These are phyloP conservation scores for Urtica urens DNA, from an alignment of 306 rosid species.

Conservation along the genomic window DNA sequence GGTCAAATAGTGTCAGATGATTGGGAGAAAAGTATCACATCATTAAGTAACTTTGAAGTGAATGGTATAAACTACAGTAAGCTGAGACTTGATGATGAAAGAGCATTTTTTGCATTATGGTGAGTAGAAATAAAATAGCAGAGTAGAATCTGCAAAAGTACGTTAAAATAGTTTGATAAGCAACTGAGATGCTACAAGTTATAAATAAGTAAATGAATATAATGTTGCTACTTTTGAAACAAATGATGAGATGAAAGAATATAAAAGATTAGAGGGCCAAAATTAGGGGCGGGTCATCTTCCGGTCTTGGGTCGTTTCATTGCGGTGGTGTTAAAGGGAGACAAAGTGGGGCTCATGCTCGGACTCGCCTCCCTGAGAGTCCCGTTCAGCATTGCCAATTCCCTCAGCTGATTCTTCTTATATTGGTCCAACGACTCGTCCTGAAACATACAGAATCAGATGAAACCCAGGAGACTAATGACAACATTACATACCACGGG, in stretches of 20 bases:
- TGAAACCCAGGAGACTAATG: neutral
- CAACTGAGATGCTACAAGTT: slow-evolving; percentile 25
- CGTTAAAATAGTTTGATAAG: neutral
- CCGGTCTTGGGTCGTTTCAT: slow-evolving; percentile 92
- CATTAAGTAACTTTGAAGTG: too few species aligned
- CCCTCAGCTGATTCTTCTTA: slow-evolving; percentile 84
- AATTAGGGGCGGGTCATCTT: slow-evolving; percentile 34
- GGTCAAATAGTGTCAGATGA: too few species aligned
- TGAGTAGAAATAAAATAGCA: slow-evolving; percentile 11
- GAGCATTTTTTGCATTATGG: too few species aligned
- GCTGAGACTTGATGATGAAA: too few species aligned
- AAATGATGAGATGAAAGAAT: slow-evolving; percentile 55
- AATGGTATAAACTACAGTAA: too few species aligned
- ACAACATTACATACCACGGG: slow-evolving; percentile 58
- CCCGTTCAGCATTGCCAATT: slow-evolving; percentile 77
- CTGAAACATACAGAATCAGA: slow-evolving; percentile 17
- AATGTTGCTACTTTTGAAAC: slow-evolving; percentile 17
- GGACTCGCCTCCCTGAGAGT: slow-evolving; percentile 93
- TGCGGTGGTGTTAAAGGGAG: slow-evolving; percentile 73
- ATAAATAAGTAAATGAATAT: slow-evolving; percentile 22
- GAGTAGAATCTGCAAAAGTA: slow-evolving; percentile 17
- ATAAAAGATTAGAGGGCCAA: slow-evolving; percentile 6
- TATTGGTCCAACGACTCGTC: slow-evolving; percentile 83
- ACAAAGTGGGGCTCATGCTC: slow-evolving; percentile 91
- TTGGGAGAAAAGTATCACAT: too few species aligned